Evolutionary conservation across 2,329 filamentous ascomycete genomes (phyloP).

Genomic region (Ascosphaera pollenicola): DNA sequence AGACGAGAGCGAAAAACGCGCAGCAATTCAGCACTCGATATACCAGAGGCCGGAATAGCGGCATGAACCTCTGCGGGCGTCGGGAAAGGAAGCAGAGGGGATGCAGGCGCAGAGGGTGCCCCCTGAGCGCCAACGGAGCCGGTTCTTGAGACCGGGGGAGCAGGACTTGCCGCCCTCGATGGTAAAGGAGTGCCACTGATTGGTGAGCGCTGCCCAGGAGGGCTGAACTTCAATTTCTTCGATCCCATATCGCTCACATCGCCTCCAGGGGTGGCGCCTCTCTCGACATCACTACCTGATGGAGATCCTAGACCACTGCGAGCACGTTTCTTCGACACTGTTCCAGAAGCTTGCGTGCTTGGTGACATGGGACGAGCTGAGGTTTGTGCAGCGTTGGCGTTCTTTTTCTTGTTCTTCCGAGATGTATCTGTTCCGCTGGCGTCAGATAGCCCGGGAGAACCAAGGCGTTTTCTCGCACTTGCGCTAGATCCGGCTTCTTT

Average conservation of each 20-base stretch:
- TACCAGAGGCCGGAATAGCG: constrained; percentile 23
- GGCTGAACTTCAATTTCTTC: constrained; percentile 27
- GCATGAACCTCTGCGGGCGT: constrained; percentile 25
- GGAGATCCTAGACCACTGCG: constrained; percentile 17
- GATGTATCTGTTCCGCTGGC: constrained; percentile 79
- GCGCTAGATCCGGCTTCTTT: constrained; percentile 20
- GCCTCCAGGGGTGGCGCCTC: constrained; percentile 25
- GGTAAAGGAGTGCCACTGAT: constrained; percentile 22
- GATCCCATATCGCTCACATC: constrained; percentile 24
- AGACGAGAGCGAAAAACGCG: constrained; percentile 21
- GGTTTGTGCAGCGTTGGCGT: constrained; percentile 13
- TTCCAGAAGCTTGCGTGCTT: constrained; percentile 18
- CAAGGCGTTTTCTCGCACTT: constrained; percentile 51
- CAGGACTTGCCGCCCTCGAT: constrained; percentile 27
- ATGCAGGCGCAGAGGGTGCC: not conserved
- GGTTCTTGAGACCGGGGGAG: constrained; percentile 7
- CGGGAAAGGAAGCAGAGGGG: constrained; percentile 12
- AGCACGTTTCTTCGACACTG: constrained; percentile 29
- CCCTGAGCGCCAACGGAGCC: constrained; percentile 2
- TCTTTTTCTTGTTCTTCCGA: constrained; percentile 58
- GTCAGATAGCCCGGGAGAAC: constrained; percentile 72
- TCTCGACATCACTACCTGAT: constrained; percentile 34
- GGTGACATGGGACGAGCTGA: constrained; percentile 3
- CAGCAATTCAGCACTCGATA: constrained; percentile 22
- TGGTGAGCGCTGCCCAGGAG: constrained; percentile 9